Percentiles rank a stretch among this genome's conserved stretches.
phyloP scores from a whole-genome alignment of 1,139 yeast species.

The Arxiozyma slooffiae region DNA sequence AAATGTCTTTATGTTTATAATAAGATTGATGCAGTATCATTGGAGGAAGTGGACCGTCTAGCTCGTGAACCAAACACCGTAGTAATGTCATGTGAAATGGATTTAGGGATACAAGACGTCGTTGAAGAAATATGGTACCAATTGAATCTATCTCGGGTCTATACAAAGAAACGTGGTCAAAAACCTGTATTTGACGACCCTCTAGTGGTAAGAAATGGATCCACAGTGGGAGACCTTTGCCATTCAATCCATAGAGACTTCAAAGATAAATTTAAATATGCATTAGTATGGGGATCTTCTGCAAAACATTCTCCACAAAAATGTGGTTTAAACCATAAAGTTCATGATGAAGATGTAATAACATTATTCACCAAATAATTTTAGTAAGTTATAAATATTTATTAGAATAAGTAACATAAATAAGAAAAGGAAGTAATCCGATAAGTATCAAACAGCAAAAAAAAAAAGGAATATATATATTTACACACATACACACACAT shows the following conservation, averaged over 20 bases:
- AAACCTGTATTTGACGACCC: slow-evolving; percentile 80
- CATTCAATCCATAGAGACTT: slow-evolving; percentile 88
- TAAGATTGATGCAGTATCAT: slow-evolving; percentile 88
- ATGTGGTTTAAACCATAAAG: slow-evolving; percentile 76
- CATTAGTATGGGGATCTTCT: slow-evolving; percentile 92
- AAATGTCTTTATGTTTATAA: slow-evolving; percentile 90
- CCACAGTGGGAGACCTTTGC: slow-evolving; percentile 79
- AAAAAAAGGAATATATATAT: too few species aligned
- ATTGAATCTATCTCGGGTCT: slow-evolving; percentile 66
- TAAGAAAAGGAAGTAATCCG: neutral
- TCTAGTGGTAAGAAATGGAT: slow-evolving; percentile 72
- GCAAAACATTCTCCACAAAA: slow-evolving; percentile 95
- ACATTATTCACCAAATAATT: slow-evolving; percentile 64
- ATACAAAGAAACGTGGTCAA: slow-evolving; percentile 79
- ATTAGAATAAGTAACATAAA: neutral
- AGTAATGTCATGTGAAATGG: slow-evolving; percentile 86
- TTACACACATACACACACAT: slow-evolving; percentile 13
- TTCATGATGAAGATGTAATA: slow-evolving; percentile 91
- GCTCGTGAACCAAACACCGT: slow-evolving; percentile 89
- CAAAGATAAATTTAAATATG: slow-evolving; percentile 85
- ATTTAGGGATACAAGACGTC: slow-evolving; percentile 76
- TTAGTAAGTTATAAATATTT: slow-evolving; percentile 16
- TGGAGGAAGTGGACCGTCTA: slow-evolving; percentile 86
- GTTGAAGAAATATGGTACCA: slow-evolving; percentile 91
- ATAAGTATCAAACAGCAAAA: too few species aligned